Evolutionary conservation across 169 alveolate genomes (phyloP).

Genomic region (Blepharisma undulans): DNA sequence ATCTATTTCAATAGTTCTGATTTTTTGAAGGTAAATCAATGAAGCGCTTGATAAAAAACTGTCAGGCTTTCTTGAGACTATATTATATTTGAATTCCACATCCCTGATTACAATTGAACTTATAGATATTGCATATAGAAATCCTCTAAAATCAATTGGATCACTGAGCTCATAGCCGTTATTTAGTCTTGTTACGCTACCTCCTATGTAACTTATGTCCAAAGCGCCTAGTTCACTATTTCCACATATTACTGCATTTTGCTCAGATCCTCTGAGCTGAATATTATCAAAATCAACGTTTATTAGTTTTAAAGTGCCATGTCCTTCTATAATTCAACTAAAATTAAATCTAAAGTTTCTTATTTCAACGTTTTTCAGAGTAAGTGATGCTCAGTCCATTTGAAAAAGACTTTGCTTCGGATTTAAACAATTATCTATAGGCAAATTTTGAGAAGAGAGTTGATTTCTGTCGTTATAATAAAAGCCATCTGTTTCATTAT

Average conservation of each 20-base stretch:
- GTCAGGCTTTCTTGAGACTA: not conserved
- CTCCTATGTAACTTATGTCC: not conserved
- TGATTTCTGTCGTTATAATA: not conserved
- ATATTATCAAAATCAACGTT: not conserved
- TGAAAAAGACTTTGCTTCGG: not conserved
- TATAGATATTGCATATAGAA: not conserved
- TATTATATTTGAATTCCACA: not conserved
- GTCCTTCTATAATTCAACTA: not conserved
- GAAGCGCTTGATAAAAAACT: not conserved
- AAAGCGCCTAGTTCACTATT: not conserved
- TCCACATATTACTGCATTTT: not conserved
- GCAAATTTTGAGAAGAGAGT: not conserved
- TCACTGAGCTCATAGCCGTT: not conserved
- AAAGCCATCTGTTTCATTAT: not conserved
- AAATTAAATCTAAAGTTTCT: not conserved
- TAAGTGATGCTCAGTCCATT: not conserved
- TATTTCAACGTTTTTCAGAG: not conserved
- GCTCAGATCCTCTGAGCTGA: not conserved
- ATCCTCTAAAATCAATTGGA: not conserved
- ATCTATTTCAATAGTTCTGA: not conserved
- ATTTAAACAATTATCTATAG: not conserved
- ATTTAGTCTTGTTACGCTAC: not conserved
- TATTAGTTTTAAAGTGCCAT: not conserved
- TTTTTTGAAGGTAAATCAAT: too few relatives aligned
- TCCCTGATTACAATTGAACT: not conserved